Conservation (phyloP, 1,284 basidiomycete genomes). For the Ceratobasidium sp. region DNA sequence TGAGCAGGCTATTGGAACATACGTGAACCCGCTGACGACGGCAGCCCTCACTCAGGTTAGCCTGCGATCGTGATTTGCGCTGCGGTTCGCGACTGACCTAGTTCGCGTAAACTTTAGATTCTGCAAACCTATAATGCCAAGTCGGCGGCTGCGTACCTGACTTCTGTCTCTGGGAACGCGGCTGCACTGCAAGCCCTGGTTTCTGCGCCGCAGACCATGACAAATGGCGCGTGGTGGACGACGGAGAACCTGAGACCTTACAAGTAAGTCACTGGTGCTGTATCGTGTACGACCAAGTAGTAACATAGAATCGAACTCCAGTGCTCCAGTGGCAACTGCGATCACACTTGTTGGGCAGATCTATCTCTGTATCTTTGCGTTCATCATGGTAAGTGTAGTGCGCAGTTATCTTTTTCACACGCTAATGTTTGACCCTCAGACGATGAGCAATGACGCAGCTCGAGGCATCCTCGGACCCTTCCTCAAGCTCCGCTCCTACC, state of each 20-base stretch:
- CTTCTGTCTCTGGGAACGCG: neutral
- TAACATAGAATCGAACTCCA: neutral
- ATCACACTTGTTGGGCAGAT: conserved; percentile 60
- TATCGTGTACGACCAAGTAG: neutral
- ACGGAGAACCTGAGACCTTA: conserved; percentile 59
- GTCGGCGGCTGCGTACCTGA: conserved; percentile 52
- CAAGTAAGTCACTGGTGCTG: conserved; percentile 44
- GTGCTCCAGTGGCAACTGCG: conserved; percentile 59
- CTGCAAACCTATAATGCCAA: conserved; percentile 41
- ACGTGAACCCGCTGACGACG: conserved; percentile 53
- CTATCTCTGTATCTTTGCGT: conserved; percentile 57
- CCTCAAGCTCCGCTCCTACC: too few relatives aligned
- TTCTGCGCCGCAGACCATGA: conserved; percentile 58
- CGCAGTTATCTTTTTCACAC: conserved; percentile 4
- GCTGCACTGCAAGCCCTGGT: conserved; percentile 53
- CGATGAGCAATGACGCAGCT: conserved; percentile 57
- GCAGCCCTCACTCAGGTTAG: conserved; percentile 50
- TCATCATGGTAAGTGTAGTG: conserved; percentile 15
- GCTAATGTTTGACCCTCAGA: conserved; percentile 52
- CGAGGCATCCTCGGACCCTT: too few relatives aligned
- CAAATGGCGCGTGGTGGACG: conserved; percentile 53
- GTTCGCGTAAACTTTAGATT: conserved; percentile 49
- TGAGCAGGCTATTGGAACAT: conserved; percentile 55
- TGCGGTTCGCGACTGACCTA: conserved; percentile 41
- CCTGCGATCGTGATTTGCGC: conserved; percentile 47